Evolutionary conservation across 768 basidiomycete species (phyloP).

Genomic region (Pisolithus tinctorius): DNA sequence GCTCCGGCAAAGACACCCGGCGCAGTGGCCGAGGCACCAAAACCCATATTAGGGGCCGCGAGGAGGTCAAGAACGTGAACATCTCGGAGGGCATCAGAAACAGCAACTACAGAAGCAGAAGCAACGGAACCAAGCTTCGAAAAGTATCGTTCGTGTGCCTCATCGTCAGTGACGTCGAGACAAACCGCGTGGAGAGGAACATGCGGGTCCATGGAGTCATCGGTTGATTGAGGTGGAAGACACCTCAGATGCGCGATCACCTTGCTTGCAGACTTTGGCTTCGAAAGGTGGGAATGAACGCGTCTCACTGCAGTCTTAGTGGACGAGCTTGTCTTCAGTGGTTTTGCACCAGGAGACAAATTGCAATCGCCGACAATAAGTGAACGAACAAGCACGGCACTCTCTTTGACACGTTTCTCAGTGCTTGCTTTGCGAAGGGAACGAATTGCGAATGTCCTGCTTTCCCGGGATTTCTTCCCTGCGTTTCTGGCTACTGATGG

Average conservation of each 20-base stretch:
- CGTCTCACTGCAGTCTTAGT: slow-evolving; percentile 52
- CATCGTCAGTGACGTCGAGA: slow-evolving; percentile 54
- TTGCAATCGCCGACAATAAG: slow-evolving; percentile 58
- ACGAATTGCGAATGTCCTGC: slow-evolving; percentile 26
- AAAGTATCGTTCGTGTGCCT: slow-evolving; percentile 58
- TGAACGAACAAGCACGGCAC: slow-evolving; percentile 55
- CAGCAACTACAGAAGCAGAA: slow-evolving; percentile 42
- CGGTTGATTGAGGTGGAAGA: slow-evolving; percentile 35
- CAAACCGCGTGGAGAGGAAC: slow-evolving; percentile 76
- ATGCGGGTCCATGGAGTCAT: slow-evolving; percentile 11
- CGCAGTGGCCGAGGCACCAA: slow-evolving; percentile 68
- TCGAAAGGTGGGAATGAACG: slow-evolving; percentile 59
- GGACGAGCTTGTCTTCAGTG: slow-evolving; percentile 31
- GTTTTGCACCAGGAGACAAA: slow-evolving; percentile 22
- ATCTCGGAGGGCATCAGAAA: slow-evolving; percentile 48
- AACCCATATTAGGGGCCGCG: slow-evolving; percentile 54
- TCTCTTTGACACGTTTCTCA: slow-evolving; percentile 56
- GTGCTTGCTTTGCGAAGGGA: slow-evolving; percentile 31
- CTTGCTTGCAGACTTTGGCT: slow-evolving; percentile 62
- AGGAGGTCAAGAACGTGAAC: slow-evolving; percentile 59
- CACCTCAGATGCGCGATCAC: slow-evolving; percentile 64
- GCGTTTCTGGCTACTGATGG: slow-evolving; percentile 33
- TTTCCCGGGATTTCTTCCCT: slow-evolving; percentile 33
- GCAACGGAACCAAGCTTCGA: slow-evolving; percentile 41
- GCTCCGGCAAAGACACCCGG: slow-evolving; percentile 67